Conservation (phyloP, 2,329 filamentous ascomycete species). For the Pseudonectria foliicola region DNA sequence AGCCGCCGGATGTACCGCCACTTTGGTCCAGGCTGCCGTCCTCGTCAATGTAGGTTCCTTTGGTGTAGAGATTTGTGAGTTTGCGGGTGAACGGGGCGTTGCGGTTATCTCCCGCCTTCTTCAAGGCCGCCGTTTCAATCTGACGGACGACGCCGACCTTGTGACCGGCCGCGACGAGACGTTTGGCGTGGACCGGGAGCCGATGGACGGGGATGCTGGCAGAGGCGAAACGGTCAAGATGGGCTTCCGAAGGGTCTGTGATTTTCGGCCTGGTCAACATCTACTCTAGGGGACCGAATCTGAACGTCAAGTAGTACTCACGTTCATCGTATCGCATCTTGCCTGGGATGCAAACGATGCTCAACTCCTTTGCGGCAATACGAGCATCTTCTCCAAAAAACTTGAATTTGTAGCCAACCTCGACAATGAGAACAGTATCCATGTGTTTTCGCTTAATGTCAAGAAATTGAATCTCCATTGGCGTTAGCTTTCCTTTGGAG, state of each 20-base stretch:
- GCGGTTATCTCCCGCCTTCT: slow-evolving; percentile 89
- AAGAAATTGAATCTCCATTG: slow-evolving; percentile 87
- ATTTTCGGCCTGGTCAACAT: slow-evolving; percentile 2
- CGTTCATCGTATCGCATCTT: slow-evolving; percentile 91
- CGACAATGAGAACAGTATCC: slow-evolving; percentile 84
- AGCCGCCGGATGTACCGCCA: slow-evolving; percentile 58
- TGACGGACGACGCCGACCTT: slow-evolving; percentile 96
- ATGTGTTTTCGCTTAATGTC: slow-evolving; percentile 89
- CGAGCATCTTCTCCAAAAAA: slow-evolving; percentile 96
- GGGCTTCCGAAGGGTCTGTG: slow-evolving; percentile 82
- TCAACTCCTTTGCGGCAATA: slow-evolving; percentile 79
- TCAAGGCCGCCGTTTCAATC: slow-evolving; percentile 89
- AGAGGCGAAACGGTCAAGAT: slow-evolving; percentile 85
- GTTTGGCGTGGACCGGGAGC: slow-evolving; percentile 86
- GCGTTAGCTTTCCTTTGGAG: slow-evolving; percentile 75
- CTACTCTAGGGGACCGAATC: background rate
- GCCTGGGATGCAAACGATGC: slow-evolving; percentile 93
- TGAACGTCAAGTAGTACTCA: slow-evolving; percentile 29
- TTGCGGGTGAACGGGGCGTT: slow-evolving; percentile 89
- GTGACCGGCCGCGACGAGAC: slow-evolving; percentile 83
- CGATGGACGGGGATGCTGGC: slow-evolving; percentile 92
- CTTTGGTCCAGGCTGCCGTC: slow-evolving; percentile 65
- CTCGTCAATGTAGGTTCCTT: slow-evolving; percentile 95
- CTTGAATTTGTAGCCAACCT: slow-evolving; percentile 96
- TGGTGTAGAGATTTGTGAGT: slow-evolving; percentile 94